Percentiles rank a stretch among this genome's conserved stretches.
phyloP scores from a whole-genome alignment of 78 protist species.

The Pelomyxa schiedti region DNA sequence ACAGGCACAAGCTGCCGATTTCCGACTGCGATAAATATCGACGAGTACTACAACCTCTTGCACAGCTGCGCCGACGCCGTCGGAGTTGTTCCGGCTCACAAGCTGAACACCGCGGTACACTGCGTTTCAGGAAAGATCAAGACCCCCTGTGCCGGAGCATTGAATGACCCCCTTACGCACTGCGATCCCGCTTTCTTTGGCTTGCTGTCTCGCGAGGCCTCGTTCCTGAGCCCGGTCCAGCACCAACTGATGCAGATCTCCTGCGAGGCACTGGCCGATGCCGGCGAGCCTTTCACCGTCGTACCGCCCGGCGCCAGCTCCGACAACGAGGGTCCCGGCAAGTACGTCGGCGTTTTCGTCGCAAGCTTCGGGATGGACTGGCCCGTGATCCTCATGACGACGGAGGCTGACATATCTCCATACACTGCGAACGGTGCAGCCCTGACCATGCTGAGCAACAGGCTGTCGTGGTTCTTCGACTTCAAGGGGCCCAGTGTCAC shows the following conservation, averaged over 20 bases:
- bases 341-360: slow-evolving; percentile 29
- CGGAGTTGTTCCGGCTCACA: too few relatives aligned
- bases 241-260: slow-evolving; percentile 31
- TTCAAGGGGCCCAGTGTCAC: slow-evolving; percentile 56
- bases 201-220: slow-evolving; percentile 49
- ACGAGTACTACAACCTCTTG: too few relatives aligned
- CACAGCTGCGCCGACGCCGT: too few relatives aligned
- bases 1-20: too few relatives aligned
- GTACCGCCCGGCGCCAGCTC: too few relatives aligned
- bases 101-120: too few relatives aligned
- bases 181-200: slow-evolving; percentile 37
- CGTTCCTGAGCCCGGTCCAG: slow-evolving; percentile 63
- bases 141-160: too few relatives aligned
- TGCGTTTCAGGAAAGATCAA: too few relatives aligned
- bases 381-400: background rate
- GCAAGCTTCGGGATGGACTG: slow-evolving; percentile 24
- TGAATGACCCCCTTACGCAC: too few relatives aligned
- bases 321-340: slow-evolving; percentile 12
- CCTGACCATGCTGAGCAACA: slow-evolving; percentile 17
- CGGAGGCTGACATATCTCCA: background rate
- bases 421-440: slow-evolving; percentile 8
- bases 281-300: too few relatives aligned
- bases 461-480: slow-evolving; percentile 62
- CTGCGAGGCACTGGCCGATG: slow-evolving; percentile 31
- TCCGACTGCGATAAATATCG: too few relatives aligned